Evolutionary conservation across 768 basidiomycete species (phyloP).

Genomic region (Termitomyces sp.): DNA sequence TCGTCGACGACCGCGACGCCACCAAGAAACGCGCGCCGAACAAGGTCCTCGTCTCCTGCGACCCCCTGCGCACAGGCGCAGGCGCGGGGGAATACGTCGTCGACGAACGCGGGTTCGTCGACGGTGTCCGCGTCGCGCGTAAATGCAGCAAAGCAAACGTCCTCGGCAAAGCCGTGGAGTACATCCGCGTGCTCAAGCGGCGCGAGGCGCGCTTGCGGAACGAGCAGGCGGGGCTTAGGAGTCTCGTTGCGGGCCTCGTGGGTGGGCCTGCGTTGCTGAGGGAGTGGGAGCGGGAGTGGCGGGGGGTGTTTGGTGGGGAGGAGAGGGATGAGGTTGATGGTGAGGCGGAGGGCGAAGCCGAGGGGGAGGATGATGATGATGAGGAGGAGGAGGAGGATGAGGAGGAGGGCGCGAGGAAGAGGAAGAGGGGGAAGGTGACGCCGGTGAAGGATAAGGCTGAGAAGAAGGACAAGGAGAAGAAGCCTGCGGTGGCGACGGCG

Average conservation of each 20-base stretch:
- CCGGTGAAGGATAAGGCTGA: slow-evolving; percentile 33
- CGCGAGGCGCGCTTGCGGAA: slow-evolving; percentile 66
- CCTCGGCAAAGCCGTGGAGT: slow-evolving; percentile 86
- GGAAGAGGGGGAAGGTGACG: slow-evolving; percentile 45
- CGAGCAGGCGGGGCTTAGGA: slow-evolving; percentile 72
- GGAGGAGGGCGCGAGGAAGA: slow-evolving; percentile 45
- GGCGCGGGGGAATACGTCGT: slow-evolving; percentile 45
- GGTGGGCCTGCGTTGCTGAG: slow-evolving; percentile 65
- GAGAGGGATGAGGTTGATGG: slow-evolving; percentile 67
- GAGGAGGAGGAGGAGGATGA: slow-evolving; percentile 45
- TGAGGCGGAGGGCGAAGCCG: slow-evolving; percentile 44
- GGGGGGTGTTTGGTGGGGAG: slow-evolving; percentile 66
- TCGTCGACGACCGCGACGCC: slow-evolving; percentile 59
- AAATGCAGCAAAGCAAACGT: slow-evolving; percentile 92
- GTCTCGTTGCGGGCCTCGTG: slow-evolving; percentile 64
- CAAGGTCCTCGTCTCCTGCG: slow-evolving; percentile 26
- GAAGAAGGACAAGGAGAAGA: slow-evolving; percentile 44
- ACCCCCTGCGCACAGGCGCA: slow-evolving; percentile 21
- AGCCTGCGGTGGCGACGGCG: slow-evolving; percentile 21
- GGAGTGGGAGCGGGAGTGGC: slow-evolving; percentile 79
- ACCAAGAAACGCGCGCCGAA: slow-evolving; percentile 45
- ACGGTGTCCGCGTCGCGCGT: slow-evolving; percentile 88
- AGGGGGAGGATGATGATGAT: slow-evolving; percentile 51
- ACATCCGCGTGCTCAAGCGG: slow-evolving; percentile 83
- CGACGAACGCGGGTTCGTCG: slow-evolving; percentile 83